These are phyloP conservation scores for Microdochium bolleyi DNA, from an alignment of 2,329 filamentous ascomycete species.

Conservation along the genomic window DNA sequence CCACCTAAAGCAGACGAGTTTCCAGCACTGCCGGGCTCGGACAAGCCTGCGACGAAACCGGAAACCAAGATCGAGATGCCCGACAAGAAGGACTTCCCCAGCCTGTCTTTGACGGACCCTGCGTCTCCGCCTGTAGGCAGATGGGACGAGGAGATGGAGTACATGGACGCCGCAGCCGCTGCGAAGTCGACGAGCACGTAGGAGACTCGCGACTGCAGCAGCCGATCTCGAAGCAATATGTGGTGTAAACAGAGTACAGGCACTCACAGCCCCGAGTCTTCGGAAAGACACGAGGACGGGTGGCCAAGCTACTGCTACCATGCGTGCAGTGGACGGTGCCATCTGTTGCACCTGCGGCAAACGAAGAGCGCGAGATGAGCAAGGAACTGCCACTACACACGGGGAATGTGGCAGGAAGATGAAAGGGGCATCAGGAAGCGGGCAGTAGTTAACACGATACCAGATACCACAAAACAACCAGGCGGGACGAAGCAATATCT, in stretches of 20 bases:
- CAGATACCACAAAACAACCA: background rate
- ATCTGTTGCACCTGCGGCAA: background rate
- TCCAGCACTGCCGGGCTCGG: slow-evolving; percentile 25
- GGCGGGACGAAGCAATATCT: background rate
- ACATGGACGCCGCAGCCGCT: slow-evolving; percentile 27
- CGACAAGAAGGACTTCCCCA: slow-evolving; percentile 7
- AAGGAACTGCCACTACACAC: too few species aligned
- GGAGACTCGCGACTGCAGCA: background rate
- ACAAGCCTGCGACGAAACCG: slow-evolving; percentile 8
- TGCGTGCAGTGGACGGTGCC: background rate
- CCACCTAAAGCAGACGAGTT: slow-evolving; percentile 27
- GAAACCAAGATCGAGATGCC: slow-evolving; percentile 7
- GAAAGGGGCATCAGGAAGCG: background rate
- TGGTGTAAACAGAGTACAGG: background rate
- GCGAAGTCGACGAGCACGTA: background rate
- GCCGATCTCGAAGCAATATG: background rate
- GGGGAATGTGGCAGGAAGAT: background rate
- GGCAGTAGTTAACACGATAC: background rate
- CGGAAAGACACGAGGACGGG: background rate
- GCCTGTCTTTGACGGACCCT: slow-evolving; percentile 15
- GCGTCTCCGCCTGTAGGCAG: slow-evolving; percentile 31
- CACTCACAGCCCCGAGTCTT: background rate
- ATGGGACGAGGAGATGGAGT: slow-evolving; percentile 54
- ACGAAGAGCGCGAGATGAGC: background rate
- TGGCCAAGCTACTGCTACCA: background rate